Percentiles rank a stretch among this genome's conserved stretches.
phyloP scores from a whole-genome alignment of 352 stramenopile species.

The Globisporangium barbulae region DNA sequence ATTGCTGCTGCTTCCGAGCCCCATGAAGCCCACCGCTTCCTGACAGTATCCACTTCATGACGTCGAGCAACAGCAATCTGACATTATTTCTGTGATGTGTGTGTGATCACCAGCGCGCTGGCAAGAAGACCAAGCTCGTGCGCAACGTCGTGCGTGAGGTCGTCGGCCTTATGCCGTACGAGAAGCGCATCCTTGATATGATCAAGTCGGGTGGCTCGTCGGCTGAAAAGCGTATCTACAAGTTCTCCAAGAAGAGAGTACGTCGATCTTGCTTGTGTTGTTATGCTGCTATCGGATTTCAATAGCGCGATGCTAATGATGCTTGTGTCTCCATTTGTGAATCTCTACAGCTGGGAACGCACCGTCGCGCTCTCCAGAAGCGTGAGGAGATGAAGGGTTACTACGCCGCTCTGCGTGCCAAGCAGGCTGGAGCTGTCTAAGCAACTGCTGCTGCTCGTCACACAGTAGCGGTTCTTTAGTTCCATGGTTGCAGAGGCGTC shows the following conservation, averaged over 20 bases:
- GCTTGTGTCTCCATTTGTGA: not conserved
- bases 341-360: constrained; percentile 88
- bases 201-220: constrained; percentile 98
- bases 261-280: constrained; percentile 22
- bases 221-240: constrained; percentile 99
- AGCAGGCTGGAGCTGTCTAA: constrained; percentile 81
- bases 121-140: constrained; percentile 95
- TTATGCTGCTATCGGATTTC: not conserved
- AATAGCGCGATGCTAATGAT: constrained; percentile 3
- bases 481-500: constrained; percentile 31
- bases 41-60: not conserved
- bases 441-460: constrained; percentile 20
- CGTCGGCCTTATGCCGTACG: constrained; percentile 97
- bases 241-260: constrained; percentile 97
- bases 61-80: not conserved
- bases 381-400: constrained; percentile 99
- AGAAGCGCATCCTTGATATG: constrained; percentile 99
- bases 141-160: constrained; percentile 97
- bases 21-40: not conserved
- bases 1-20: not conserved
- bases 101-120: constrained; percentile 44
- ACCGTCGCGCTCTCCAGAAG: constrained; percentile 98
- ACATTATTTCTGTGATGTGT: not conserved
- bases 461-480: constrained; percentile 28
- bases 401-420: constrained; percentile 95